phyloP scores from a whole-genome alignment of 352 stramenopile species.

The Blastocystis sp. region DNA sequence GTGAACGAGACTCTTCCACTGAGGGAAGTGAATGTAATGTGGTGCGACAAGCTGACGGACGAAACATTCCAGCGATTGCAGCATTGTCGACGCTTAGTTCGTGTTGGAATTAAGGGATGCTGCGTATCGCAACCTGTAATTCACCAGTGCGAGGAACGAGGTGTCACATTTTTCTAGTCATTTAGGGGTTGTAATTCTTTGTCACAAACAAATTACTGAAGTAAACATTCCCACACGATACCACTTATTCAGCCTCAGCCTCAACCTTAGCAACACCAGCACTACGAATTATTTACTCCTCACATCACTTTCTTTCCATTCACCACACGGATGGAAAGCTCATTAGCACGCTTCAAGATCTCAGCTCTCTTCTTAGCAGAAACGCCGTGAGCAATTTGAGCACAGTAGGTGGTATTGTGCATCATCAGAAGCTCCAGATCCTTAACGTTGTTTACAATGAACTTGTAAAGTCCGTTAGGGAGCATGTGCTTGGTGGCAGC shows the following conservation, averaged over 20 bases:
- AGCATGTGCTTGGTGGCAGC: slow-evolving; percentile 95
- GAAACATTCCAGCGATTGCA: slow-evolving; percentile 26
- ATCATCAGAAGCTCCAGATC: slow-evolving; percentile 95
- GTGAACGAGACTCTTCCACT: slow-evolving; percentile 4
- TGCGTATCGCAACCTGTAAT: slow-evolving; percentile 8
- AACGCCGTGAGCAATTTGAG: slow-evolving; percentile 95
- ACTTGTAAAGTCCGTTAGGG: slow-evolving; percentile 97
- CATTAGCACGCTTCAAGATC: slow-evolving; percentile 94
- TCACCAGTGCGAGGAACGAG: slow-evolving; percentile 21
- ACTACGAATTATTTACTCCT: background rate
- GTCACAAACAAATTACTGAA: slow-evolving; percentile 51
- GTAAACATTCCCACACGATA: slow-evolving; percentile 47
- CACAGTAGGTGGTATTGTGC: slow-evolving; percentile 95
- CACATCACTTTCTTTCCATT: slow-evolving; percentile 76
- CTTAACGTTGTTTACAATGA: slow-evolving; percentile 94
- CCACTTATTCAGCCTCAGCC: slow-evolving; percentile 50
- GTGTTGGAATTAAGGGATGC: slow-evolving; percentile 32
- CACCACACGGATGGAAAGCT: slow-evolving; percentile 95
- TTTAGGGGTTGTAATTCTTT: background rate
- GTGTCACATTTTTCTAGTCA: slow-evolving; percentile 56
- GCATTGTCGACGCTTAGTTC: slow-evolving; percentile 1
- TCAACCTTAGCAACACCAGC: slow-evolving; percentile 44
- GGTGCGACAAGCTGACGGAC: slow-evolving; percentile 56
- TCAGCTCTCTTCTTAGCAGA: slow-evolving; percentile 90
- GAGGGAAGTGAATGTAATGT: slow-evolving; percentile 61